These are phyloP conservation scores for Sphagnum contortum DNA, from an alignment of 225 moss, liverwort and hornwort genomes.

Conservation along the genomic window DNA sequence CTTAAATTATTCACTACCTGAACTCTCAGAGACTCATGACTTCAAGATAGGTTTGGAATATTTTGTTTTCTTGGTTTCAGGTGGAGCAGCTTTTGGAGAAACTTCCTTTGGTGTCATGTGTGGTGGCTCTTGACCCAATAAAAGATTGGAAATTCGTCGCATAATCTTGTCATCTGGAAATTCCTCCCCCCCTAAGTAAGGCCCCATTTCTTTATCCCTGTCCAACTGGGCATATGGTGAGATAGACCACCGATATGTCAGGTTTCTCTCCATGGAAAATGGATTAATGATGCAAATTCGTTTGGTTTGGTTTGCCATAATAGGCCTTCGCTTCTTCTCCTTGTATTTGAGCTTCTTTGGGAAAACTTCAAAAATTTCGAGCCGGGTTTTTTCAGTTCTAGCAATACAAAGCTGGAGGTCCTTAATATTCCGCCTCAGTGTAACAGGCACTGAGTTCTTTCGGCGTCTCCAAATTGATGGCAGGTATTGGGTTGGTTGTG, in stretches of 20 bases:
- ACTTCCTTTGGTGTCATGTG: too few species aligned
- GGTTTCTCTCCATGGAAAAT: constrained; percentile 30
- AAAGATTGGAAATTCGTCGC: constrained; percentile 17
- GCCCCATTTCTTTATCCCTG: constrained; percentile 12
- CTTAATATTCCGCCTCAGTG: constrained; percentile 18
- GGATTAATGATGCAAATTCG: constrained; percentile 29
- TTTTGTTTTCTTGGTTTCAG: too few species aligned
- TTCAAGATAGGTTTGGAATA: too few species aligned
- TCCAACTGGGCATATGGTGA: constrained; percentile 27
- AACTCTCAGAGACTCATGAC: too few species aligned
- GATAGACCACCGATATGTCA: constrained; percentile 33
- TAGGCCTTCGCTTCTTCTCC: constrained; percentile 7
- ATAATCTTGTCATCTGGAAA: constrained; percentile 23
- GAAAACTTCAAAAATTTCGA: constrained; percentile 20
- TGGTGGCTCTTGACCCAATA: constrained; percentile 2
- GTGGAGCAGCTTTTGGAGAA: too few species aligned
- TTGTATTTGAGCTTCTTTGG: constrained; percentile 13
- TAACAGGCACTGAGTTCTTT: constrained; percentile 23
- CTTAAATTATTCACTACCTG: too few species aligned
- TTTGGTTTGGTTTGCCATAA: constrained; percentile 6
- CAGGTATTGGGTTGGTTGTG: constrained; percentile 16
- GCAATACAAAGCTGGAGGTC: constrained; percentile 17
- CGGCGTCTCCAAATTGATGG: constrained; percentile 18
- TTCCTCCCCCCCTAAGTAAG: constrained; percentile 3
- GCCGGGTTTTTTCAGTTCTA: constrained; percentile 9